Conservation (phyloP, 768 basidiomycete genomes). For the Russula olivacea region DNA sequence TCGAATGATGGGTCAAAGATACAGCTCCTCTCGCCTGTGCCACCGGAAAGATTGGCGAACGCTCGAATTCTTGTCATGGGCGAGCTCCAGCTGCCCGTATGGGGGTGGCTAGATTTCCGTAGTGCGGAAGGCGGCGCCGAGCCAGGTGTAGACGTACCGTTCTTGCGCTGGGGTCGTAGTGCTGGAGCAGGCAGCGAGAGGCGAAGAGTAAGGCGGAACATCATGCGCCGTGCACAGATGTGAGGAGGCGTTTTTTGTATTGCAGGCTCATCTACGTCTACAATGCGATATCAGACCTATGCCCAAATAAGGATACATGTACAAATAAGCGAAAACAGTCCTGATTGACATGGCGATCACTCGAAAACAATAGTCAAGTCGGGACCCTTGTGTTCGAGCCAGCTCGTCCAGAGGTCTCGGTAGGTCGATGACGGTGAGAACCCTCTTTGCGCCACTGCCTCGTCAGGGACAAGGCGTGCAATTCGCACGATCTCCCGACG, state of each 20-base stretch:
- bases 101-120: constrained; percentile 78
- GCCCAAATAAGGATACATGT: constrained; percentile 12
- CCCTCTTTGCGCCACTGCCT: constrained; percentile 31
- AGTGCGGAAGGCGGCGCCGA: constrained; percentile 43
- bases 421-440: constrained; percentile 30
- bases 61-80: constrained; percentile 67
- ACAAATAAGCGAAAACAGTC: not conserved
- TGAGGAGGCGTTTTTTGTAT: constrained; percentile 30
- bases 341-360: constrained; percentile 8
- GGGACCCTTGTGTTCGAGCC: constrained; percentile 35
- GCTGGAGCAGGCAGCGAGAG: constrained; percentile 69
- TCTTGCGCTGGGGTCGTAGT: constrained; percentile 67
- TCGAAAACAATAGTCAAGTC: constrained; percentile 36
- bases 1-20: constrained; percentile 33
- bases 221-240: constrained; percentile 80
- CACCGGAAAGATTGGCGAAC: constrained; percentile 40
- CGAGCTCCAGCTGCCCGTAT: constrained; percentile 80
- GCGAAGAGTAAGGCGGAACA: constrained; percentile 71
- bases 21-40: constrained; percentile 79
- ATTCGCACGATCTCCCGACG: constrained; percentile 39
- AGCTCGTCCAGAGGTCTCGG: constrained; percentile 36
- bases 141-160: constrained; percentile 58
- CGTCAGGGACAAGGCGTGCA: constrained; percentile 36
- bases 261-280: not conserved
- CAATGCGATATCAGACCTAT: not conserved